phyloP scores from a whole-genome alignment of 129 eudicot genomes.

The Flaveria robusta region DNA sequence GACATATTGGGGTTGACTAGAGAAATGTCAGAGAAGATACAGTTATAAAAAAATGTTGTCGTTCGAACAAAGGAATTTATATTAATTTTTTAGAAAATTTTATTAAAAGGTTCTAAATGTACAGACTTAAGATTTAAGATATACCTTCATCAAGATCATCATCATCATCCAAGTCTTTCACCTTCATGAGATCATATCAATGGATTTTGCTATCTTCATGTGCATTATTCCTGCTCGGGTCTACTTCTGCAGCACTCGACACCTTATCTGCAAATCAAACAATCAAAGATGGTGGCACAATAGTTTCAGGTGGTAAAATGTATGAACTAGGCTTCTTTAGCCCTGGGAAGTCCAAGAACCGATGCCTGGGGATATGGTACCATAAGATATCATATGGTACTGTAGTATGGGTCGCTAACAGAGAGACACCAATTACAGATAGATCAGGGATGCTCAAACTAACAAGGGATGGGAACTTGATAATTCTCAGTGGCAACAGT shows the following conservation, averaged over 20 bases:
- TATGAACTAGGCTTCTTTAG: conserved; percentile 40
- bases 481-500: background rate
- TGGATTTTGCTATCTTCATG: background rate
- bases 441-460: conserved; percentile 15
- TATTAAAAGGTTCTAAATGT: too few relatives aligned
- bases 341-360: conserved; percentile 27
- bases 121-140: background rate
- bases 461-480: conserved; percentile 2
- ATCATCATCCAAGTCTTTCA: background rate
- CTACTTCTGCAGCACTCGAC: conserved; percentile 6
- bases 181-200: background rate
- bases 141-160: background rate
- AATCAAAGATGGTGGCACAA: conserved; percentile 15
- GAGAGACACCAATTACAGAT: conserved; percentile 21
- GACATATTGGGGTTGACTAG: too few relatives aligned
- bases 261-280: background rate
- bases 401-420: conserved; percentile 39
- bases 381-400: conserved; percentile 20
- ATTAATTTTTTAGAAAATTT: too few relatives aligned
- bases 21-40: too few relatives aligned
- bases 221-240: background rate
- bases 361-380: conserved; percentile 40
- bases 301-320: conserved; percentile 24
- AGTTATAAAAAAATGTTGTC: too few relatives aligned
- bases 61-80: too few relatives aligned